A percentile compares a stretch with the other conserved stretches of the same genome.
Conservation (phyloP, 257 asterid genomes). For the Ocimum tenuiflorum region DNA sequence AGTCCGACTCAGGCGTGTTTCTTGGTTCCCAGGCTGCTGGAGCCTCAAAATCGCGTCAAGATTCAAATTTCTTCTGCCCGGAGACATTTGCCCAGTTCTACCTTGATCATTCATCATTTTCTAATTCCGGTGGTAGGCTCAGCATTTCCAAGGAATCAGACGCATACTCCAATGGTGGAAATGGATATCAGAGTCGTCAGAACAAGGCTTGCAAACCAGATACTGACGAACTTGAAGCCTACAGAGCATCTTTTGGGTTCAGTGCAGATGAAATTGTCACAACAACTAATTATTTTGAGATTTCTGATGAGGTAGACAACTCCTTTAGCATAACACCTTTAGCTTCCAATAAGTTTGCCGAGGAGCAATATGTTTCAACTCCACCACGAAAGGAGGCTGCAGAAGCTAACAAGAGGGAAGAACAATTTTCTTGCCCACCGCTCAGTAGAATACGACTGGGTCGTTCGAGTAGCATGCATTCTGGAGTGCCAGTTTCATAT, state of each 20-base stretch:
- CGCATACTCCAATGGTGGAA: constrained; percentile 59
- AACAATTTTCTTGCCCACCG: constrained; percentile 32
- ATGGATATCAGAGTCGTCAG: constrained; percentile 64
- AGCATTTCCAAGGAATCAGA: constrained; percentile 89
- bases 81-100: constrained; percentile 97
- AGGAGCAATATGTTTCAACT: constrained; percentile 32
- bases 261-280: constrained; percentile 95
- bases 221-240: constrained; percentile 88
- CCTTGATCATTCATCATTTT: constrained; percentile 69
- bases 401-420: constrained; percentile 26
- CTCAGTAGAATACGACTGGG: constrained; percentile 35
- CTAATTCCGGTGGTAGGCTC: constrained; percentile 84
- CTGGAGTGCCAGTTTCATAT: constrained; percentile 26
- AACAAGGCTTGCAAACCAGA: constrained; percentile 63
- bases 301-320: constrained; percentile 73
- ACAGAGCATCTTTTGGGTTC: constrained; percentile 96
- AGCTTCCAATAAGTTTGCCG: constrained; percentile 32
- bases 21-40: constrained; percentile 32
- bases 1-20: constrained; percentile 53
- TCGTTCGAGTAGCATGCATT: constrained; percentile 26
- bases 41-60: constrained; percentile 52
- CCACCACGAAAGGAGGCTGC: constrained; percentile 30
- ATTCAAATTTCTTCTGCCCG: constrained; percentile 94
- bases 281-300: constrained; percentile 80
- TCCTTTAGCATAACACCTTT: constrained; percentile 64